Percentiles rank a stretch among this genome's conserved stretches.
Evolutionary conservation across 2,329 filamentous ascomycete species (phyloP).

Genomic region (Madurella fahalii): DNA sequence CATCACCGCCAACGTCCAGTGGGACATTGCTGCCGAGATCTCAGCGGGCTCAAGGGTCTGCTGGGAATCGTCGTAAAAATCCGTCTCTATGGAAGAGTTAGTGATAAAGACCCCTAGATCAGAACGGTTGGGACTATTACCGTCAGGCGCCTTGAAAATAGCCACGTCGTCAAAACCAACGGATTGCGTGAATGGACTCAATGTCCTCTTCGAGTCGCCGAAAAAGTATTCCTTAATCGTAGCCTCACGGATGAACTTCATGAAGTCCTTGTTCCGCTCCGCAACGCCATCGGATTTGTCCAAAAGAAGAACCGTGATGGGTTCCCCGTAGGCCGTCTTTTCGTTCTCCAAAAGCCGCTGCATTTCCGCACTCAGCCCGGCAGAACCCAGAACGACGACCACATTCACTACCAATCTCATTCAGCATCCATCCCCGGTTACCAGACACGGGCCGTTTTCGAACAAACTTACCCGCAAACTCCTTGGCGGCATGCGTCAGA

Average conservation of each 20-base stretch:
- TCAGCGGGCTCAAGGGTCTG: conserved; percentile 58
- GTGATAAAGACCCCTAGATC: background rate
- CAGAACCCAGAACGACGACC: conserved; percentile 77
- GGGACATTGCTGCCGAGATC: conserved; percentile 65
- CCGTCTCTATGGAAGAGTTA: conserved; percentile 14
- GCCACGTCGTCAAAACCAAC: conserved; percentile 71
- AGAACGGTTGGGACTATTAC: conserved; percentile 36
- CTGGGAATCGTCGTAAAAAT: conserved; percentile 25
- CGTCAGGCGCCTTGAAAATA: conserved; percentile 65
- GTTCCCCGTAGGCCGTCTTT: conserved; percentile 57
- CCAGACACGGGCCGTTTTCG: background rate
- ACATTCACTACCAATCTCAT: conserved; percentile 59
- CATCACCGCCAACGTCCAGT: conserved; percentile 81
- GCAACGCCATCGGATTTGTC: conserved; percentile 84
- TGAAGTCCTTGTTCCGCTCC: conserved; percentile 67
- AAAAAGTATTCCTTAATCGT: conserved; percentile 94
- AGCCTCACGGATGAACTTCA: conserved; percentile 69
- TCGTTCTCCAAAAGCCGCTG: conserved; percentile 60
- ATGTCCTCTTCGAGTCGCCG: conserved; percentile 67
- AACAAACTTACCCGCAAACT: conserved; percentile 47
- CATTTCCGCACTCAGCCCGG: conserved; percentile 71
- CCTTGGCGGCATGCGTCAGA: conserved; percentile 68
- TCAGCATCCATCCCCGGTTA: conserved; percentile 7
- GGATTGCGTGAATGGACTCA: conserved; percentile 84
- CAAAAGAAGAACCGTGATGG: conserved; percentile 70